Base-by-base conservation (phyloP, 129 eudicot species). In the Rutidosis leptorrhynchoides region DNA sequence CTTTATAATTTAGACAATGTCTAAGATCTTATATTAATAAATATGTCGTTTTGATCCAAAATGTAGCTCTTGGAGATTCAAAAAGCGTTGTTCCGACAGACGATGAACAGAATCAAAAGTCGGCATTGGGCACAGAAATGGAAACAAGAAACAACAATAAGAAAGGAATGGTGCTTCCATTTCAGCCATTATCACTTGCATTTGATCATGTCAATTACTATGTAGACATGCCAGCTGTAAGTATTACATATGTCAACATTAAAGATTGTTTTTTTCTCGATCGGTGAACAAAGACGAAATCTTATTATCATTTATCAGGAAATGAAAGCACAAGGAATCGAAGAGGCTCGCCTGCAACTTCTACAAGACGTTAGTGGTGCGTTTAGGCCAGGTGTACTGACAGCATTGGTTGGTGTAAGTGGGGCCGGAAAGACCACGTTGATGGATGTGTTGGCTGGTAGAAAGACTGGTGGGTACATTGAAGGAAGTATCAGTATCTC, bases 31-130 rank as follows among this genome's bases (percentile, higher is more conserved):
- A 69, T 56, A 9, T 1, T n/a, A n/a, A n/a, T n/a, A n/a, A n/a
- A 22, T 5, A 14, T 12, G 3, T 22, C 2, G 21, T 45, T 65
- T 72, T 66, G 69, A 68, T 46, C 58, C 27, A 42, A 48, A 70
- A 20, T 81, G 68, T 77, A 87, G 95, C 90, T 63, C 58, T 79
- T 14, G 76, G 79, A 63, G 87, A 80, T 63, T 78, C 89, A 28
- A 87, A 83, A 78, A 69, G 78, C n/a, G 59, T 71, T 49, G 43
- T 71, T 49, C 59, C 58, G 6, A 64, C 76, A 17, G 76, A 69
- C 1, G 90, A 79, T 42, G 83, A 69, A 23, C 64, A 74, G 65
- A 77, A 74, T 64, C 71, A 45, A 28, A 83, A 69, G 73, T 68
- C 45, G 1, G 15, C 55, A 26, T 12, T 55, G 56, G 58, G 55